Evolutionary conservation across 176 grass and related monocot genomes (phyloP).

Genomic region (Saccharum officinarum): DNA sequence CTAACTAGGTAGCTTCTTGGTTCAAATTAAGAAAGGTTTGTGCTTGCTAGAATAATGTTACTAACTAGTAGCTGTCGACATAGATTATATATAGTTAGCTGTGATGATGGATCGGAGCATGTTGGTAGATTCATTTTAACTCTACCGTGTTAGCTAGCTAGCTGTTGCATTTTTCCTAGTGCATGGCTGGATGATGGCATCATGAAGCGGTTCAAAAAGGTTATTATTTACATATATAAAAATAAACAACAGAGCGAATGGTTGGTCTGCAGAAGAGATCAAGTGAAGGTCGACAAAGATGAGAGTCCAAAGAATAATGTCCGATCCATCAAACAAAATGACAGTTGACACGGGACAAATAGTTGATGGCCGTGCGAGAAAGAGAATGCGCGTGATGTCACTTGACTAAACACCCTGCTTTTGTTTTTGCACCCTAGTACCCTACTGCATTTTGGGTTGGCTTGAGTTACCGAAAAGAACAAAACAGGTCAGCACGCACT

Average conservation of each 20-base stretch:
- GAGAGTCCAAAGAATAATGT: constrained; percentile 14
- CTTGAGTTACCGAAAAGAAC: background rate
- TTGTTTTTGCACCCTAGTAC: background rate
- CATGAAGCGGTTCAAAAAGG: too few relatives aligned
- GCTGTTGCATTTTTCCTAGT: background rate
- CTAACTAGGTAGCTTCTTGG: background rate
- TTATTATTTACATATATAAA: background rate
- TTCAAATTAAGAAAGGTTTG: background rate
- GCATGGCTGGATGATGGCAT: too few relatives aligned
- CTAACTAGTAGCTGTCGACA: background rate
- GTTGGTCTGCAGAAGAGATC: constrained; percentile 2
- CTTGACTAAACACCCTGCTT: background rate
- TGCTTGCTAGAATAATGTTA: background rate
- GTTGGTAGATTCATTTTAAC: background rate
- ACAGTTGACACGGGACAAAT: constrained; percentile 5
- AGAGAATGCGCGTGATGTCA: background rate
- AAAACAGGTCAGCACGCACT: too few relatives aligned
- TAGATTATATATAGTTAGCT: background rate
- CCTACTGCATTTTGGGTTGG: background rate
- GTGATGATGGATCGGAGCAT: background rate
- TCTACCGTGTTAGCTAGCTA: background rate
- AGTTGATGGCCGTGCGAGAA: background rate
- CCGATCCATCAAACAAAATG: background rate
- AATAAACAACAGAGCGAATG: background rate
- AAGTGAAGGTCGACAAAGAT: constrained; percentile 8